Evolutionary conservation across 2,329 filamentous ascomycete species (phyloP), one percentile per base, ranked within the genome.

Genomic region (Coniochaeta sp.): DNA sequence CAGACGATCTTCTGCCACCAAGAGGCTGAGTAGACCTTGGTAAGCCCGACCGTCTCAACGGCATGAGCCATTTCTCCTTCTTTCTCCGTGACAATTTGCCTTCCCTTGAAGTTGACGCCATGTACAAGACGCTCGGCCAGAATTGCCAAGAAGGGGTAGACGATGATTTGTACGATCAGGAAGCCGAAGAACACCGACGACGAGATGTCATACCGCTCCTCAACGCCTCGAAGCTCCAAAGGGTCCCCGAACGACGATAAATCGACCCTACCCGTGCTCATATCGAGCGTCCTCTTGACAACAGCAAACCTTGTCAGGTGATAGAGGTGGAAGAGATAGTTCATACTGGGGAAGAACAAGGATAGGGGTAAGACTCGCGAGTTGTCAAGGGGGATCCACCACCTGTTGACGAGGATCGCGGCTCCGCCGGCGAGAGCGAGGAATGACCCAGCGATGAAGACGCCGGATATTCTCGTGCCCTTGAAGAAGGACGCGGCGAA

Each of bases 401-500:
- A 30, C 31, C 49, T 38, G 48, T 55, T 55, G 1, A 58, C 12
- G 6, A 55, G 38, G 13, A 56, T 46, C 14, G 55, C 53, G 8
- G 55, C 57, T 24, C 55, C 55, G 9, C 52, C 55, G 16, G 31
- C 57, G 3, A 56, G 38, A 22, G 49, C 53, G 20, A 27, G 26
- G 32, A 57, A 53, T 22, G 50, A 53, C 14, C 57, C 31, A 3
- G 49, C 22, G 13, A 54, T 52, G 13, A 57, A 56, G 12, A 59
- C 47, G 26, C 57, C 55, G 3, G 57, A 57, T 22, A 57, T 57
- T 14, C 53, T 50, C 1, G 52, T 48, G 7, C 24, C 40, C 20
- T 46, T 60, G 59, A 72, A 71, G 55, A 70, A 71, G n/a, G 68
- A 56, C 0, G 68, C 64, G 1, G 62, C 67, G 3, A 85, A 86